Base-by-base conservation (phyloP, 169 alveolate genomes). In the Ichthyophthirius multifiliis region DNA sequence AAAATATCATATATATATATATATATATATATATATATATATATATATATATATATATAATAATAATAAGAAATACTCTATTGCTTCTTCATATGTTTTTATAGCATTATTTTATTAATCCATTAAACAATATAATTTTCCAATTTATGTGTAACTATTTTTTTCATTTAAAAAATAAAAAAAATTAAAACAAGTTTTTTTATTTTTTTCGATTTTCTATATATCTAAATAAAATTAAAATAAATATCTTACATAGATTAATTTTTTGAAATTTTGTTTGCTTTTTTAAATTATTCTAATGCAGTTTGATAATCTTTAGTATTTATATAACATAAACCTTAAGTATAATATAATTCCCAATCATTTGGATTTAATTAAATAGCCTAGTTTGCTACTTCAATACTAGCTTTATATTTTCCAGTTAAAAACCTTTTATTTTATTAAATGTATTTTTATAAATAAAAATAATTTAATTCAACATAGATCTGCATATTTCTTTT, bases 321-420 rank as follows among this genome's bases (percentile, higher is more conserved):
- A 62, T 88, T 87, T 44, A 84, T 75, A 86, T 89, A 92, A 74
- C 96, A 89, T 41, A 91, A 71, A 1, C 97, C 98, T 44, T 90
- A 90, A 77, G 84, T 90, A 73, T 84, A 90, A 63, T 83, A 89
- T 20, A 92, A 85, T 71, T 95, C 96, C 96, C 98, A 95, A 76
- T 95, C 98, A 10, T 91, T 88, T 43, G 82, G 73, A 71, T 88
- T 89, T 20, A 83, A 45, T 43, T 90, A 89, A 34, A 90, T 65
- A 1, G 96, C 96, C 74, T 92, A 90, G 75, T 93, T 86, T 62
- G 92, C 93, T 15, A 95, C 93, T 48, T 95, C 97, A 34, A 93
- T 85, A 35, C 96, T 90, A 20, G 90, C 89, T 67, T 90, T 86
- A 64, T 82, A 86, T 79, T 92, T 89, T 30, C 97, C 30, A 34